A percentile compares a stretch with the other conserved stretches of the same genome.
phyloP scores from a whole-genome alignment of 2,329 filamentous ascomycete species.

The Cordyceps cicadae region DNA sequence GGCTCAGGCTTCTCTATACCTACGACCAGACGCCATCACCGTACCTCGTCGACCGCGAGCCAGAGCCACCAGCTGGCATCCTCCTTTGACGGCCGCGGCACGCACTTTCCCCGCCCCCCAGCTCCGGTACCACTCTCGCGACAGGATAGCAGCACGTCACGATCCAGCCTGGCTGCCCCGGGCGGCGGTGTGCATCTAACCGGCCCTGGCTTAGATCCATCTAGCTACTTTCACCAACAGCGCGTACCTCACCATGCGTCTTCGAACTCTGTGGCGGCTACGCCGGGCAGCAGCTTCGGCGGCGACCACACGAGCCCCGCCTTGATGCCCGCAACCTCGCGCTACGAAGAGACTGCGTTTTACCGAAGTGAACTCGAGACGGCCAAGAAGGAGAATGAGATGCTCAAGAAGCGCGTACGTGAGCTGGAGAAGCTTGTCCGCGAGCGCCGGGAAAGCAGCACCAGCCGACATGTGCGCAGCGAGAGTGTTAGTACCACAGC shows the following conservation, averaged over 20 bases:
- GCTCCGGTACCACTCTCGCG: slow-evolving; percentile 39
- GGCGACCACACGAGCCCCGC: slow-evolving; percentile 42
- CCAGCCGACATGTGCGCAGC: slow-evolving; percentile 34
- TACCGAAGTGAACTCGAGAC: slow-evolving; percentile 52
- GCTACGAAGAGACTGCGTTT: slow-evolving; percentile 55
- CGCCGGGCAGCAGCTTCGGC: slow-evolving; percentile 27
- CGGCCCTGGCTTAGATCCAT: slow-evolving; percentile 22
- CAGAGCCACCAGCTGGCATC: slow-evolving; percentile 33
- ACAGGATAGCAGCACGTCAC: slow-evolving; percentile 48
- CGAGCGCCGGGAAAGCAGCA: slow-evolving; percentile 40
- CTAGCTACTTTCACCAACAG: slow-evolving; percentile 42
- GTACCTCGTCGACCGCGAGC: slow-evolving; percentile 52
- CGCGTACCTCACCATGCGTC: slow-evolving; percentile 27
- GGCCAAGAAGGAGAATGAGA: slow-evolving; percentile 57
- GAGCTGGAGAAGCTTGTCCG: slow-evolving; percentile 52
- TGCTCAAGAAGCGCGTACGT: slow-evolving; percentile 50
- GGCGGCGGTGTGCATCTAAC: slow-evolving; percentile 35
- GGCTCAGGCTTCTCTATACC: slow-evolving; percentile 52
- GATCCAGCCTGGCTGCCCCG: slow-evolving; percentile 42
- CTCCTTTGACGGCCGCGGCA: slow-evolving; percentile 27
- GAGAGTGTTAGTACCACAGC: slow-evolving; percentile 47
- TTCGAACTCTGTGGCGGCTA: slow-evolving; percentile 31
- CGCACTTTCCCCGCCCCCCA: slow-evolving; percentile 39
- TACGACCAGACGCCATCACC: slow-evolving; percentile 45
- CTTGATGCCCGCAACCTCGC: slow-evolving; percentile 46